Evolutionary conservation across 164 flowering plant genomes (phyloP).

Genomic region (Tetracentron sinense): DNA sequence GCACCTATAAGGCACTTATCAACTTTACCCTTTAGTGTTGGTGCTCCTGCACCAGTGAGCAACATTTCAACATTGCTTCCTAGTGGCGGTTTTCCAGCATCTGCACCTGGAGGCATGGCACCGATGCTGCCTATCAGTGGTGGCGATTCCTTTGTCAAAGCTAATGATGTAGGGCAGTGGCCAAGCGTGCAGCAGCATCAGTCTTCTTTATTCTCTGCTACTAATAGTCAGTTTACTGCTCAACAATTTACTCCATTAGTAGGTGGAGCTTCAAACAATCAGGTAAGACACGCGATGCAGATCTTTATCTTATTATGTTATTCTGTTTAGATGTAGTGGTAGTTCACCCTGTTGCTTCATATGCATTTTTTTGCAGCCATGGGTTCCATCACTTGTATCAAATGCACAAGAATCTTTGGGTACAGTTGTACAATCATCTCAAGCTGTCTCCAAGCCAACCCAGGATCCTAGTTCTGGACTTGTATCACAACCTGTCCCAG

Average conservation of each 20-base stretch:
- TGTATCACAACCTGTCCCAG: constrained; percentile 29
- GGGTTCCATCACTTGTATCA: constrained; percentile 34
- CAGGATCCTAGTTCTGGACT: constrained; percentile 25
- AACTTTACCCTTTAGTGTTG: background rate
- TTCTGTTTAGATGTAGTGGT: background rate
- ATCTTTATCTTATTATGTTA: background rate
- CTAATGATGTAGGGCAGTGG: constrained; percentile 43
- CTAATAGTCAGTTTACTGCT: constrained; percentile 28
- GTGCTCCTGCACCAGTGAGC: background rate
- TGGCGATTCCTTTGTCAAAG: constrained; percentile 26
- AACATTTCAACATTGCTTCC: background rate
- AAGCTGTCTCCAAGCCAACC: constrained; percentile 21
- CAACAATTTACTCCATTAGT: constrained; percentile 28
- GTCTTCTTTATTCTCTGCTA: constrained; percentile 33
- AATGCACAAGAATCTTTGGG: constrained; percentile 37
- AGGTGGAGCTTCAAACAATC: constrained; percentile 44
- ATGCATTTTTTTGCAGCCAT: constrained; percentile 35
- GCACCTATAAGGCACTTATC: background rate
- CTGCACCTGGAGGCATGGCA: constrained; percentile 20
- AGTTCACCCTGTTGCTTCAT: background rate
- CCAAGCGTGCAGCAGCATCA: constrained; percentile 40
- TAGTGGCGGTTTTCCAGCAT: constrained; percentile 11
- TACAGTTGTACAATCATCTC: constrained; percentile 31
- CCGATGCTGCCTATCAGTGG: constrained; percentile 17
- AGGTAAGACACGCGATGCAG: constrained; percentile 33